These are phyloP conservation scores for Berberis thunbergii DNA, from an alignment of 164 flowering plant species.

Conservation along the genomic window DNA sequence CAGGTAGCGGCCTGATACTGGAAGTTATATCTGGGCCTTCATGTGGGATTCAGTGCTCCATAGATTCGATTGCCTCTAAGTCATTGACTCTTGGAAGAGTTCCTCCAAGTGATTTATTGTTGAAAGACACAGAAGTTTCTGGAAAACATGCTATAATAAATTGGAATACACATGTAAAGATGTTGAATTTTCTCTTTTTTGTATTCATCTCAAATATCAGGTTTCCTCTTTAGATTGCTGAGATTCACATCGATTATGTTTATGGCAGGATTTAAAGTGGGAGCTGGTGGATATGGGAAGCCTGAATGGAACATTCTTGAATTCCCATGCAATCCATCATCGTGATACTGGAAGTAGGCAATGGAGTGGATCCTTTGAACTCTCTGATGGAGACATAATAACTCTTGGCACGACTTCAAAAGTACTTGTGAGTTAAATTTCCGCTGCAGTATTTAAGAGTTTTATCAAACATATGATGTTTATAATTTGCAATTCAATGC, in stretches of 20 bases:
- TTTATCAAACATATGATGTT: neutral
- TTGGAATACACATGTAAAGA: conserved; percentile 69
- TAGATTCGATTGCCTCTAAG: conserved; percentile 47
- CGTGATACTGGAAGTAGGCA: conserved; percentile 61
- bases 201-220: neutral
- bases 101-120: conserved; percentile 59
- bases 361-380: conserved; percentile 77
- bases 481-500: too few species aligned
- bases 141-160: conserved; percentile 91
- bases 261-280: conserved; percentile 80
- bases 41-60: conserved; percentile 40
- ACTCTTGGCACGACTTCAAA: conserved; percentile 81
- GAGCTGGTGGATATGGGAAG: conserved; percentile 97
- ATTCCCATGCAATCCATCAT: conserved; percentile 48
- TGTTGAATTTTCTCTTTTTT: conserved; percentile 1
- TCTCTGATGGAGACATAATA: conserved; percentile 70
- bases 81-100: conserved; percentile 91
- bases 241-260: conserved; percentile 4
- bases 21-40: conserved; percentile 91
- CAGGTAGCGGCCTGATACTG: conserved; percentile 83
- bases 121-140: conserved; percentile 87
- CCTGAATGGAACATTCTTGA: conserved; percentile 84
- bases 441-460: neutral
- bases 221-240: neutral
- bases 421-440: conserved; percentile 48